Percentiles rank a stretch among this genome's conserved stretches.
Evolutionary conservation across 2,329 filamentous ascomycete genomes (phyloP).

Genomic region (Orbilia blumenaviensis): DNA sequence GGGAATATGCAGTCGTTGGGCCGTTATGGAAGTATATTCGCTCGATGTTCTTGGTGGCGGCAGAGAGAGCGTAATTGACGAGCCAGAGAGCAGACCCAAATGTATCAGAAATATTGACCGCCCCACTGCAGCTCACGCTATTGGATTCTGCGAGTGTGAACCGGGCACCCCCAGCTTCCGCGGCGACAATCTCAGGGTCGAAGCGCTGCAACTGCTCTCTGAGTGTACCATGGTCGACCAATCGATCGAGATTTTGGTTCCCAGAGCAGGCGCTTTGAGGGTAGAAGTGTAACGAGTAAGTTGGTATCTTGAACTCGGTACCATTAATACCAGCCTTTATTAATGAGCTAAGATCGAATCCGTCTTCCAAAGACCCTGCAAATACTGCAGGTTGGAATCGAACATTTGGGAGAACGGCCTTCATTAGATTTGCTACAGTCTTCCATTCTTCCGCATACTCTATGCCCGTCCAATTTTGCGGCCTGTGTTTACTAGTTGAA

Average conservation of each 20-base stretch:
- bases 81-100: conserved; percentile 63
- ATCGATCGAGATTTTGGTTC: background rate
- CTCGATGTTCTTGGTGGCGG: conserved; percentile 61
- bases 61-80: conserved; percentile 61
- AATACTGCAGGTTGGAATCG: conserved; percentile 32
- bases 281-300: conserved; percentile 41
- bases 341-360: conserved; percentile 7
- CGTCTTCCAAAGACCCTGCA: background rate
- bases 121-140: conserved; percentile 62
- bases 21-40: conserved; percentile 60
- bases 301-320: conserved; percentile 29
- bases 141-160: conserved; percentile 62
- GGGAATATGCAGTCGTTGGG: conserved; percentile 28
- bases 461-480: conserved; percentile 1
- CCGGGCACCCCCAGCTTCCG: conserved; percentile 28
- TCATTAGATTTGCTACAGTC: conserved; percentile 13
- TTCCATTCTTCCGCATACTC: conserved; percentile 32
- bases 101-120: conserved; percentile 61
- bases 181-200: conserved; percentile 55
- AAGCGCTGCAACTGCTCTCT: conserved; percentile 56
- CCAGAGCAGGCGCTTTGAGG: conserved; percentile 33
- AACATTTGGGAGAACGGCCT: conserved; percentile 6
- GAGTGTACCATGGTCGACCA: conserved; percentile 24
- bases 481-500: conserved; percentile 1
- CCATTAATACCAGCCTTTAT: conserved; percentile 19